A percentile compares a stretch with the other conserved stretches of the same genome.
These are phyloP conservation scores for Populus simonii DNA, from an alignment of 345 rosid species.

Conservation along the genomic window DNA sequence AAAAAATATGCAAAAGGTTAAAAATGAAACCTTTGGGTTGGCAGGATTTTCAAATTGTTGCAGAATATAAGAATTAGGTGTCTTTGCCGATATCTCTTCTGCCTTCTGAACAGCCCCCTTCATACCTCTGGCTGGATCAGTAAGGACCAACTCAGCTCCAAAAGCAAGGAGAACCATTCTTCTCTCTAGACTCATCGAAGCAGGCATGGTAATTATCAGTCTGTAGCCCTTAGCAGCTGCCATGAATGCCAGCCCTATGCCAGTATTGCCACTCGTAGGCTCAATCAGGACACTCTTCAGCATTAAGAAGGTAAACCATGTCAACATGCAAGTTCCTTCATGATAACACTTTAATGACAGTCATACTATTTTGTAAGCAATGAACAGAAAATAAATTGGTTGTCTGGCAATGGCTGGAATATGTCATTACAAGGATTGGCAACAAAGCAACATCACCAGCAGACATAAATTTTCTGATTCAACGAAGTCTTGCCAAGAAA, in stretches of 20 bases:
- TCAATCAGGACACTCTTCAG: slow-evolving; percentile 67
- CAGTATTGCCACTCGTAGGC: slow-evolving; percentile 72
- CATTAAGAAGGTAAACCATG: slow-evolving; percentile 4
- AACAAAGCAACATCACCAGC: background rate
- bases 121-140: slow-evolving; percentile 65
- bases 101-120: slow-evolving; percentile 73
- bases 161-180: slow-evolving; percentile 74
- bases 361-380: background rate
- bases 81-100: slow-evolving; percentile 54
- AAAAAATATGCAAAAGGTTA: slow-evolving; percentile 1
- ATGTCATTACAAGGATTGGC: background rate
- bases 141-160: slow-evolving; percentile 74
- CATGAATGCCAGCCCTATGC: slow-evolving; percentile 71
- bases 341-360: background rate
- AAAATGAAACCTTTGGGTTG: slow-evolving; percentile 60
- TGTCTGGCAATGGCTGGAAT: background rate
- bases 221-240: slow-evolving; percentile 75
- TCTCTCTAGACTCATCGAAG: slow-evolving; percentile 84
- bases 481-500: background rate
- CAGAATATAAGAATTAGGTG: slow-evolving; percentile 59
- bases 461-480: background rate
- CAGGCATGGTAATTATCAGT: slow-evolving; percentile 71
- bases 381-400: background rate
- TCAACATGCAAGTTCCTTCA: slow-evolving; percentile 9
- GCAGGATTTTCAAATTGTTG: slow-evolving; percentile 72